These are phyloP conservation scores for Holtermanniella nyarrowii DNA, from an alignment of 768 basidiomycete species.

Conservation along the genomic window DNA sequence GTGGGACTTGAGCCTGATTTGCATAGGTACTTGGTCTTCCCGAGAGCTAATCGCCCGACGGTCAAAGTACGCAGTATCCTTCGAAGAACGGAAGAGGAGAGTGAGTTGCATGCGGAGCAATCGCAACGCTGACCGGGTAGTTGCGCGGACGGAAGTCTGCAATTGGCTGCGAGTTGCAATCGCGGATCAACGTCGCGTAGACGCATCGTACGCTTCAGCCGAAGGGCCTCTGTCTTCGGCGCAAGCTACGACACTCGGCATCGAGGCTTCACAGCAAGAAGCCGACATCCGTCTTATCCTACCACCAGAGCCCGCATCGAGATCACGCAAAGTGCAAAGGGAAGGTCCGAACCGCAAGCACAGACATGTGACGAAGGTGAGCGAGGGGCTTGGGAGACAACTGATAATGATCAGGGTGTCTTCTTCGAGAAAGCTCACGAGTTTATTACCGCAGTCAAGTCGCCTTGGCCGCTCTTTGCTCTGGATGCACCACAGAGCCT, in stretches of 20 bases:
- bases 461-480: constrained; percentile 29
- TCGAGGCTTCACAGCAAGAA: constrained; percentile 15
- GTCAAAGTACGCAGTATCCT: constrained; percentile 34
- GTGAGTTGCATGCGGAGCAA: constrained; percentile 11
- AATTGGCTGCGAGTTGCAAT: constrained; percentile 26
- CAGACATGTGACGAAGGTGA: constrained; percentile 22
- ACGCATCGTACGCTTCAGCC: constrained; percentile 28
- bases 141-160: constrained; percentile 31
- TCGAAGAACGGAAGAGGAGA: constrained; percentile 30
- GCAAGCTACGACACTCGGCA: constrained; percentile 18
- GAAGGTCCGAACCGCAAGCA: constrained; percentile 24
- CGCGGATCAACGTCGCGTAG: constrained; percentile 34
- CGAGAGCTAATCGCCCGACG: constrained; percentile 23
- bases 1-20: not conserved
- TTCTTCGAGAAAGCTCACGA: constrained; percentile 34
- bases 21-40: constrained; percentile 31
- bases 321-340: constrained; percentile 17
- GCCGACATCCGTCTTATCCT: constrained; percentile 31
- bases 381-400: not conserved
- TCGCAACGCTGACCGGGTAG: constrained; percentile 7
- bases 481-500: constrained; percentile 23
- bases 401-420: constrained; percentile 14
- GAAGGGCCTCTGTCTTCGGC: constrained; percentile 22
- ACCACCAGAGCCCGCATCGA: constrained; percentile 26
- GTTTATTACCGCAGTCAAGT: constrained; percentile 19